Evolutionary conservation across 768 basidiomycete genomes (phyloP).

Genomic region (Saitozyma podzolica): DNA sequence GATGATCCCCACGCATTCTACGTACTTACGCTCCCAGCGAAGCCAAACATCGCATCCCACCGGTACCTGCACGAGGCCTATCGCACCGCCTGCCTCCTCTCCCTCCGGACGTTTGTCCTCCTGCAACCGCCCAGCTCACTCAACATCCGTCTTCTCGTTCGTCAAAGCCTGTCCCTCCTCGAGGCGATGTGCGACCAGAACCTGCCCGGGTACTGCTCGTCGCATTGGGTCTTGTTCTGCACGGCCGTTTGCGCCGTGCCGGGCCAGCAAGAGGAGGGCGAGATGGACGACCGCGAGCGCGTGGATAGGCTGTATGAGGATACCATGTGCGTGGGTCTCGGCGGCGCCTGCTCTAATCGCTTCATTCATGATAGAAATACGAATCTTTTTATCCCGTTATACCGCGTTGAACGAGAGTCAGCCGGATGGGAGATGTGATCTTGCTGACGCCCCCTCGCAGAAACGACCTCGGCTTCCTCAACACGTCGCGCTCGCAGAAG

Average conservation of each 20-base stretch:
- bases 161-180: constrained; percentile 34
- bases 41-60: constrained; percentile 25
- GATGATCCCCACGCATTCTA: no score
- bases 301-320: constrained; percentile 31
- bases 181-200: constrained; percentile 37
- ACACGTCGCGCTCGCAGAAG: constrained; percentile 29
- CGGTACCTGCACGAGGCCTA: constrained; percentile 45
- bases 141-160: constrained; percentile 29
- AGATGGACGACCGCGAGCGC: constrained; percentile 27
- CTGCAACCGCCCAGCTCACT: constrained; percentile 32
- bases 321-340: constrained; percentile 19
- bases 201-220: constrained; percentile 28
- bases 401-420: background rate
- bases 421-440: background rate
- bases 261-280: constrained; percentile 16
- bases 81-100: constrained; percentile 30
- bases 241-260: constrained; percentile 24
- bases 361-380: background rate
- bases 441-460: constrained; percentile 5
- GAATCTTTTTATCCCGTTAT: no score
- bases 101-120: constrained; percentile 27
- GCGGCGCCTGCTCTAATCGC: no score
- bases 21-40: no score
- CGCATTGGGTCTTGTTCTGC: constrained; percentile 40
- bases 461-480: constrained; percentile 26